phyloP scores from a whole-genome alignment of 371 early-diverging fungal genomes.

The Actinomucor elegans region DNA sequence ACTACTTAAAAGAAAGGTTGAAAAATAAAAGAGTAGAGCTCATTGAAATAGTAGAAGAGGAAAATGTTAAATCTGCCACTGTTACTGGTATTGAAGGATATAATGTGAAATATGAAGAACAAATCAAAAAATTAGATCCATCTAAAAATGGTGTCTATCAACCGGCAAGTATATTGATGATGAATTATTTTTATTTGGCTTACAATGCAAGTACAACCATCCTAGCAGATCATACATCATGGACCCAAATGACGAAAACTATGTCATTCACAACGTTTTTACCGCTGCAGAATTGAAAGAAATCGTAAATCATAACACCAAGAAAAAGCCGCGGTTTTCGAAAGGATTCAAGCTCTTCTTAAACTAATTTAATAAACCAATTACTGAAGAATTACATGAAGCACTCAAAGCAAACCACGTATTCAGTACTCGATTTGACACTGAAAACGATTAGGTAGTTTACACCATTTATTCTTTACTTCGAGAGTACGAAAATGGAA shows the following conservation, averaged over 20 bases:
- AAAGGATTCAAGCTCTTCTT: not conserved
- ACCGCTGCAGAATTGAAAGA: conserved; percentile 5
- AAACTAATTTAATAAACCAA: not conserved
- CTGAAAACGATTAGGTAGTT: conserved; percentile 9
- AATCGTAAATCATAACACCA: not conserved
- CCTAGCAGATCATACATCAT: conserved; percentile 6
- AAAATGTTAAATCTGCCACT: not conserved
- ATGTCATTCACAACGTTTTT: conserved; percentile 1
- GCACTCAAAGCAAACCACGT: not conserved
- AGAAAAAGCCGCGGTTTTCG: not conserved
- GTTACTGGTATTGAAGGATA: conserved; percentile 2
- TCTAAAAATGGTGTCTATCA: conserved; percentile 16
- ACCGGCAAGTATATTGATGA: conserved; percentile 9
- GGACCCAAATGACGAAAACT: conserved; percentile 6
- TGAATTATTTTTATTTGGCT: conserved; percentile 9
- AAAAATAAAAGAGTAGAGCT: conserved; percentile 7
- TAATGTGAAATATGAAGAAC: conserved; percentile 8
- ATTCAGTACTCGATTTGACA: not conserved
- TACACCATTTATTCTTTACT: conserved; percentile 2
- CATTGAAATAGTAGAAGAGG: not conserved
- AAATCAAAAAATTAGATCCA: conserved; percentile 5
- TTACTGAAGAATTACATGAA: not conserved
- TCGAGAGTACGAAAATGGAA: conserved; percentile 17
- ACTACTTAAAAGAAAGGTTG: not conserved
- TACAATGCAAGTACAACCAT: conserved; percentile 6